These are phyloP conservation scores for Pythium diclinum DNA, from an alignment of 352 stramenopile species.

Conservation along the genomic window DNA sequence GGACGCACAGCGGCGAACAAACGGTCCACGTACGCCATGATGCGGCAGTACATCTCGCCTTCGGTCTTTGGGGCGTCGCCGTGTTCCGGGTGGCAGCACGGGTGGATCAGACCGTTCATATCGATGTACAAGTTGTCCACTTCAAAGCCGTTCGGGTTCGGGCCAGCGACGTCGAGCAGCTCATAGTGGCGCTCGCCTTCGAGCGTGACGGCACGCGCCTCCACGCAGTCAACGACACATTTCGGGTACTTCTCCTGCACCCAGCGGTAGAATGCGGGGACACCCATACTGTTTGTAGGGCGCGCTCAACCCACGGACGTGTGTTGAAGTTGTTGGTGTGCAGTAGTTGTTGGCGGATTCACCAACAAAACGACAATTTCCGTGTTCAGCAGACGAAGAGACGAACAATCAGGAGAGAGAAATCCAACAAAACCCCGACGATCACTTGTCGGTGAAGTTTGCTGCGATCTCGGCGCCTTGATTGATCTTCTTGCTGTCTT, in stretches of 20 bases:
- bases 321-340: neutral
- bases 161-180: slow-evolving; percentile 67
- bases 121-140: slow-evolving; percentile 99
- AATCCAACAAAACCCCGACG: neutral
- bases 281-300: slow-evolving; percentile 86
- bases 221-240: slow-evolving; percentile 91
- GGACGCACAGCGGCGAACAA: slow-evolving; percentile 94
- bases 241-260: slow-evolving; percentile 99
- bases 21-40: slow-evolving; percentile 96
- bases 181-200: slow-evolving; percentile 81
- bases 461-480: neutral
- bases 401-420: neutral
- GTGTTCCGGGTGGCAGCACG: slow-evolving; percentile 96
- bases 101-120: slow-evolving; percentile 99
- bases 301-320: neutral
- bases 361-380: neutral
- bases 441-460: neutral
- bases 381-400: neutral
- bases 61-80: slow-evolving; percentile 91
- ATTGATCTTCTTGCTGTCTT: neutral
- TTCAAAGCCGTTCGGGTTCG: slow-evolving; percentile 94
- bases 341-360: slow-evolving; percentile 9
- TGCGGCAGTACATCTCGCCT: slow-evolving; percentile 98
- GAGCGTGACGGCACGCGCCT: slow-evolving; percentile 69
- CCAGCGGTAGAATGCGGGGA: slow-evolving; percentile 99